phyloP scores from a whole-genome alignment of 2,329 filamentous ascomycete genomes.

The Fusarium nisikadoi region DNA sequence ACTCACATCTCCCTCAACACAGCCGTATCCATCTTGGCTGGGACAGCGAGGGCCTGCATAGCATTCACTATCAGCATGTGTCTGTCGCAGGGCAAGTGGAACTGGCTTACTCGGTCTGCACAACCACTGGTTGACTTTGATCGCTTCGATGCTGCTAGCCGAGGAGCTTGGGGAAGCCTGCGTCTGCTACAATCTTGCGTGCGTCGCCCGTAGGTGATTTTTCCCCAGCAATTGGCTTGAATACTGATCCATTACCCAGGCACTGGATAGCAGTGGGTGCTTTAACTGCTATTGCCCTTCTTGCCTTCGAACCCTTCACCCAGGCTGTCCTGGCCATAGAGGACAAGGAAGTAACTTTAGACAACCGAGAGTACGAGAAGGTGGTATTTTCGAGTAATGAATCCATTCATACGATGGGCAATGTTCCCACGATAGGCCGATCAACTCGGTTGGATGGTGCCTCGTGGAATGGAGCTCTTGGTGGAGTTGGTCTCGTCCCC shows the following conservation, averaged over 20 bases:
- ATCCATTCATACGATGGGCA: background rate
- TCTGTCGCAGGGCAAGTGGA: slow-evolving; percentile 32
- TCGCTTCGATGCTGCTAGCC: slow-evolving; percentile 29
- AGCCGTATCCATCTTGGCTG: slow-evolving; percentile 17
- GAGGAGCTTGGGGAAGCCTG: slow-evolving; percentile 17
- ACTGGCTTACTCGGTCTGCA: slow-evolving; percentile 1
- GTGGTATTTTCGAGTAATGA: background rate
- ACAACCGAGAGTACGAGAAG: background rate
- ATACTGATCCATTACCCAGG: background rate
- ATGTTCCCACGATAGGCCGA: background rate
- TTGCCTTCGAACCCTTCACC: slow-evolving; percentile 9
- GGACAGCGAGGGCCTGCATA: background rate
- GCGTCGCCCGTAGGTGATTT: slow-evolving; percentile 11
- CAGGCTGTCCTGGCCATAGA: slow-evolving; percentile 9
- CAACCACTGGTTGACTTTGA: slow-evolving; percentile 27
- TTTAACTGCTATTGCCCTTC: background rate
- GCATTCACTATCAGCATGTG: slow-evolving; percentile 16
- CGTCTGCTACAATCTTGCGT: slow-evolving; percentile 8
- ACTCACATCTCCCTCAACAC: slow-evolving; percentile 14
- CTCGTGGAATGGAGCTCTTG: background rate
- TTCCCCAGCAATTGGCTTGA: accelerated
- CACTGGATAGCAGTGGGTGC: slow-evolving; percentile 16
- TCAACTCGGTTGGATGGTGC: background rate
- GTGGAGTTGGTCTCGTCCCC: background rate
- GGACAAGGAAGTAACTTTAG: background rate